Conservation (phyloP, 2,329 filamentous ascomycete genomes). For the Hypomyces rosellus region DNA sequence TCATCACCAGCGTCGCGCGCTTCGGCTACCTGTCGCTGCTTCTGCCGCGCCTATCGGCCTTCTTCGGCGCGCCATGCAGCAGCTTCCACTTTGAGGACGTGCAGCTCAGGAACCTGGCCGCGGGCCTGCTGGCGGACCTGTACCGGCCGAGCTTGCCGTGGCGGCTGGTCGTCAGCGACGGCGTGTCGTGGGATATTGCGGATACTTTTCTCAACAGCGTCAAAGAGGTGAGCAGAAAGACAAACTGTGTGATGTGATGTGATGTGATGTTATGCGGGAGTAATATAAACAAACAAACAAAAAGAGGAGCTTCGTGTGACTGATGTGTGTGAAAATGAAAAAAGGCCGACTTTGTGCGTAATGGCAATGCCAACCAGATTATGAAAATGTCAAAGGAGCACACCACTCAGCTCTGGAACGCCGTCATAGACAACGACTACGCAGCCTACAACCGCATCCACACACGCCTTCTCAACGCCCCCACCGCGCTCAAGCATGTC, state of each 20-base stretch:
- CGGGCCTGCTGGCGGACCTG: slow-evolving; percentile 49
- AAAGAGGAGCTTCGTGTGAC: too few relatives aligned
- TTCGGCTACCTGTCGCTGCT: slow-evolving; percentile 55
- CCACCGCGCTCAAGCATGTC: slow-evolving; percentile 71
- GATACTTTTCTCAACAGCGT: slow-evolving; percentile 60
- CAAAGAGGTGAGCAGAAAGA: too few relatives aligned
- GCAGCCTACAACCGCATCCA: slow-evolving; percentile 67
- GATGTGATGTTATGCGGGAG: too few relatives aligned
- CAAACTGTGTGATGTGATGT: too few relatives aligned
- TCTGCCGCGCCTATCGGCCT: slow-evolving; percentile 47
- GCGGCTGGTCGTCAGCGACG: slow-evolving; percentile 48
- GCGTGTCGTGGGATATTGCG: slow-evolving; percentile 51
- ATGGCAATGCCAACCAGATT: slow-evolving; percentile 81
- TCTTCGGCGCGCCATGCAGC: slow-evolving; percentile 48
- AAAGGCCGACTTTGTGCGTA: slow-evolving; percentile 74
- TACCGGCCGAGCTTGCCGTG: slow-evolving; percentile 51
- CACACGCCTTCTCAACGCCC: slow-evolving; percentile 67
- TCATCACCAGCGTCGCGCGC: slow-evolving; percentile 49
- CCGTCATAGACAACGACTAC: slow-evolving; percentile 73
- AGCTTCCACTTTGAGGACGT: slow-evolving; percentile 54
- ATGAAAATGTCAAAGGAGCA: slow-evolving; percentile 84
- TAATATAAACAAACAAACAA: slow-evolving; percentile 20
- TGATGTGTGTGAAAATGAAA: too few relatives aligned
- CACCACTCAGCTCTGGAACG: slow-evolving; percentile 74
- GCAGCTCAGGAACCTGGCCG: slow-evolving; percentile 47